phyloP scores from a whole-genome alignment of 305 asterid genomes.

The Ajuga reptans region DNA sequence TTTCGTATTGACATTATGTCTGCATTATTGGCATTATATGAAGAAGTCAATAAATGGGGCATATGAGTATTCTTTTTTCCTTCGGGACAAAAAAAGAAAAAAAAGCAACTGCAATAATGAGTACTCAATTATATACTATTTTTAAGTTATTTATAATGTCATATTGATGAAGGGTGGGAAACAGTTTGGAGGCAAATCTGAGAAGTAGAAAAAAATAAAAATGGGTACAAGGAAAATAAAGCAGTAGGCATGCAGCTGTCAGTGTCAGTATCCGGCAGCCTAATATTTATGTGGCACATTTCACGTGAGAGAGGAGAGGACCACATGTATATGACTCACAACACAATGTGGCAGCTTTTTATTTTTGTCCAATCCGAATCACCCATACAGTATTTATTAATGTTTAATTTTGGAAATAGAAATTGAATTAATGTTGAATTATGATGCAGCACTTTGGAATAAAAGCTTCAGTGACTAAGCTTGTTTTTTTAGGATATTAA shows the following conservation, averaged over 20 bases:
- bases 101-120: not conserved
- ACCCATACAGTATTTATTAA: not conserved
- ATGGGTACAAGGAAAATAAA: too few relatives aligned
- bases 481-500: too few relatives aligned
- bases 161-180: not conserved
- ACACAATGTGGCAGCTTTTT: slow-evolving; percentile 4
- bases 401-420: not conserved
- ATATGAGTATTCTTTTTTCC: not conserved
- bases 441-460: too few relatives aligned
- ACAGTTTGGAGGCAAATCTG: not conserved
- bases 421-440: not conserved
- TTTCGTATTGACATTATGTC: too few relatives aligned
- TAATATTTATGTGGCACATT: not conserved
- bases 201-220: too few relatives aligned
- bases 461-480: too few relatives aligned
- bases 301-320: slow-evolving; percentile 29
- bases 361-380: not conserved
- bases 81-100: not conserved
- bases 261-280: not conserved
- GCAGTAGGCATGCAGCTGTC: slow-evolving; percentile 8
- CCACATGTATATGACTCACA: too few relatives aligned
- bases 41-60: slow-evolving; percentile 15
- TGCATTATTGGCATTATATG: slow-evolving; percentile 7
- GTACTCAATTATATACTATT: too few relatives aligned
- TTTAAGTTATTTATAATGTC: too few relatives aligned